Conservation (phyloP, 2,329 filamentous ascomycete genomes). For the Akanthomyces uredinophilus region DNA sequence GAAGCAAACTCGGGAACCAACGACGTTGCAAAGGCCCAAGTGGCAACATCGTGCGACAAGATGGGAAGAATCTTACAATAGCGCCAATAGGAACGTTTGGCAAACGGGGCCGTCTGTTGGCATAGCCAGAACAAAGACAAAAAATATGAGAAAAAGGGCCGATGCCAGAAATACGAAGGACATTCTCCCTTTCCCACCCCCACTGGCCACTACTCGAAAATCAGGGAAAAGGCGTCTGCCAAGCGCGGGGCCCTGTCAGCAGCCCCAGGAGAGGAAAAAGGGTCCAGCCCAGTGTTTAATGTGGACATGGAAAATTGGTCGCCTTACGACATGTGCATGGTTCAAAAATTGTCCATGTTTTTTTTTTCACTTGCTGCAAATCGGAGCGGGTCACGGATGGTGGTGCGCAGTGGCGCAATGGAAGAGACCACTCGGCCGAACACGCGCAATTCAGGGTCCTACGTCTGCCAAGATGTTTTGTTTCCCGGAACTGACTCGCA, state of each 20-base stretch:
- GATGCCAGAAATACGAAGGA: neutral
- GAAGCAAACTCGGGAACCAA: no score
- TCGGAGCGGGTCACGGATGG: neutral
- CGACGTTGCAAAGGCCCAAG: no score
- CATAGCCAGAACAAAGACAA: neutral
- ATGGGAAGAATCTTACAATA: no score
- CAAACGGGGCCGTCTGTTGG: no score
- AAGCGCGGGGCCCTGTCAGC: conserved; percentile 1
- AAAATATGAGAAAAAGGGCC: neutral
- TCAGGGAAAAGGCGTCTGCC: neutral
- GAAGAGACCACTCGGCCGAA: neutral
- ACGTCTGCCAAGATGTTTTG: neutral
- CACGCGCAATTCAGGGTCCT: neutral
- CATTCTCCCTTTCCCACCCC: neutral
- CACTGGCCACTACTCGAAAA: neutral
- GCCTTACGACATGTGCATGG: neutral
- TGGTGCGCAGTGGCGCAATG: neutral
- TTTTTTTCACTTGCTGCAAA: no score
- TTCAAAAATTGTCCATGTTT: neutral
- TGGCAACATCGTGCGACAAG: no score
- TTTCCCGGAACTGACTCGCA: no score
- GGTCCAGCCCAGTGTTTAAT: neutral
- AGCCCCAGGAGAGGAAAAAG: neutral
- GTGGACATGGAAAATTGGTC: neutral
- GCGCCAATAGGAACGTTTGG: no score